Base-by-base conservation (phyloP, 1,284 basidiomycete species). In the Cystobasidiaceae sp. region DNA sequence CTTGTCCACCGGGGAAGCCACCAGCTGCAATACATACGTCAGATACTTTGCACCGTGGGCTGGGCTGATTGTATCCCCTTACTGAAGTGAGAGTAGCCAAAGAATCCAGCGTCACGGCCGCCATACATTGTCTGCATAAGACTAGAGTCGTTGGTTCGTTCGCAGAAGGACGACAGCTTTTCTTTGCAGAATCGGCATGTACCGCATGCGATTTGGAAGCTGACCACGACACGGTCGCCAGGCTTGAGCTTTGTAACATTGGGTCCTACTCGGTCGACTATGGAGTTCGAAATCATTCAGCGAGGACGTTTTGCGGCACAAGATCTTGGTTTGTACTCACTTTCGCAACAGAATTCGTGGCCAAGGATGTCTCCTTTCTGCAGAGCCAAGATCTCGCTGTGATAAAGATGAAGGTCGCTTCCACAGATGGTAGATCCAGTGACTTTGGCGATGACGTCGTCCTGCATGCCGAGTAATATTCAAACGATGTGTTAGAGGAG, bases 161-260 rank as follows among this genome's bases (percentile, higher is more conserved):
- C 84, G 74, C 88, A 90, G 76, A 87, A 84, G 1, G 84, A 85
- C 0, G 84, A 86, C 0, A 86, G 78, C 70, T 87, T 45, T 30
- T 67, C 25, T 33, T 60, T 43, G 33, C 60, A 58, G 46, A 45
- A 67, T 17, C 63, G 74, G 77, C 88, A 90, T 45, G 84, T 79
- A 4, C 88, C 88, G 71, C 88, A 90, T 0, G 85, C 85, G 59
- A 88, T 84, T 71, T 89, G 86, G 83, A 89, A 90, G 0, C 84
- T 85, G 0, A 83, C 82, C 13, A 89, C 87, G 56, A 89, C 86
- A 11, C 86, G 81, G 70, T 89, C 83, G 15, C 87, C 86, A 5
- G 78, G 68, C 39, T 81, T 78, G 59, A 87, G 75, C 54, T 84
- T 83, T 45, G 75, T 83, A 17, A 88, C 84, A 60, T 80, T 82